Conservation (phyloP, 495 filamentous ascomycete genomes). For the Talaromyces borbonicus region DNA sequence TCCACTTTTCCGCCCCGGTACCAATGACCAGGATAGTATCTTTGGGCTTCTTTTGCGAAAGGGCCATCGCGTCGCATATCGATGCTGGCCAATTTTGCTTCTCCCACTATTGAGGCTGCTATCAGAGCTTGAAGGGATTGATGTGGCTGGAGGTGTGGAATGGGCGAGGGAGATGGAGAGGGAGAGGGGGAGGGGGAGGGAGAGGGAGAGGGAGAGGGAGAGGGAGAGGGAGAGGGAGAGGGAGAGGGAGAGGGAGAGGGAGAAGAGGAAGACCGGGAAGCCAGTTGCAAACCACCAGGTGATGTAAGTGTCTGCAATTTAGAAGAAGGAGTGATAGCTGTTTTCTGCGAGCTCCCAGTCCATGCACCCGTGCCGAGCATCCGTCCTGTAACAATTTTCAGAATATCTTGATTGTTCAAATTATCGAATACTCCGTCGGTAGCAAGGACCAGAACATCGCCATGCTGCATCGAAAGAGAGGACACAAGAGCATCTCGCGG, state of each 20-base stretch:
- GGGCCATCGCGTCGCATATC: conserved; percentile 75
- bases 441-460: conserved; percentile 83
- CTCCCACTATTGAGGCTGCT: conserved; percentile 62
- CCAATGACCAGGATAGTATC: conserved; percentile 68
- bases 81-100: conserved; percentile 75
- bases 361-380: conserved; percentile 71
- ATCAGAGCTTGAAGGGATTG: conserved; percentile 61
- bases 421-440: conserved; percentile 98
- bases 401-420: conserved; percentile 77
- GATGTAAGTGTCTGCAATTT: conserved; percentile 43
- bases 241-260: conserved; percentile 5
- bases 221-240: conserved; percentile 3
- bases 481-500: conserved; percentile 78
- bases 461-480: conserved; percentile 66
- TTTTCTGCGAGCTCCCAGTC: conserved; percentile 41
- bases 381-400: conserved; percentile 62
- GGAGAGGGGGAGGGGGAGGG: conserved; percentile 6
- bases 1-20: conserved; percentile 87
- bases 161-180: neutral
- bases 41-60: conserved; percentile 89
- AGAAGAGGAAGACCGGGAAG: no score
- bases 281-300: conserved; percentile 26
- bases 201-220: conserved; percentile 5
- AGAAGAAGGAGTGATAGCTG: conserved; percentile 48
- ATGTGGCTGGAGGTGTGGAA: conserved; percentile 5